Evolutionary conservation across 2,329 filamentous ascomycete genomes (phyloP).

Genomic region (Colletotrichum cereale): DNA sequence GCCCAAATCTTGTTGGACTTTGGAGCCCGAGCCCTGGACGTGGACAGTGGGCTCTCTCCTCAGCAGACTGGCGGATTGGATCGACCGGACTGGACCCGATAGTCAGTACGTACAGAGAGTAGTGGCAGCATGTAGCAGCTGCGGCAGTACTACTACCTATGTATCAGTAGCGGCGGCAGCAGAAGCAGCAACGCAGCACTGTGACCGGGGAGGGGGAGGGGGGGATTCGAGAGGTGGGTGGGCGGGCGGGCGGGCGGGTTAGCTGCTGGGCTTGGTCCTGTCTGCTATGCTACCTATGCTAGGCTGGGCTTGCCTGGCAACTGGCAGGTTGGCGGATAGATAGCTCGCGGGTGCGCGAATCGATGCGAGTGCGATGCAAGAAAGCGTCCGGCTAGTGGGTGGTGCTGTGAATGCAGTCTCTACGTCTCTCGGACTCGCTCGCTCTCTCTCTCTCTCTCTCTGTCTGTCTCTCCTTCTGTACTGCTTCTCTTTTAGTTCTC

Average conservation of each 20-base stretch:
- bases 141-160: constrained; percentile 11
- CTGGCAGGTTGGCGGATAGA: constrained; percentile 20
- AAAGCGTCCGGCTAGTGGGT: background rate
- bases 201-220: constrained; percentile 30
- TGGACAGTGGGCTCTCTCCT: constrained; percentile 37
- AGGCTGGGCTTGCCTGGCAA: constrained; percentile 12
- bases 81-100: constrained; percentile 40
- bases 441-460: background rate
- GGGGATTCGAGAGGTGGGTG: constrained; percentile 15
- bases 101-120: constrained; percentile 35
- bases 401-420: background rate
- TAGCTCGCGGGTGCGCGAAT: constrained; percentile 16
- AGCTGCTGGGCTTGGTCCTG: constrained; percentile 2
- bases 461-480: background rate
- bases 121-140: constrained; percentile 2
- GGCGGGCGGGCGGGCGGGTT: constrained; percentile 16
- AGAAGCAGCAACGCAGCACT: constrained; percentile 32
- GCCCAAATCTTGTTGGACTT: constrained; percentile 39
- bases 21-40: constrained; percentile 39
- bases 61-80: constrained; percentile 40
- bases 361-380: background rate
- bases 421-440: background rate
- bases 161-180: constrained; percentile 23
- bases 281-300: constrained; percentile 1
- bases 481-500: background rate